These are phyloP conservation scores for Lagenidium sp. DNA, from an alignment of 352 stramenopile species.

Conservation along the genomic window DNA sequence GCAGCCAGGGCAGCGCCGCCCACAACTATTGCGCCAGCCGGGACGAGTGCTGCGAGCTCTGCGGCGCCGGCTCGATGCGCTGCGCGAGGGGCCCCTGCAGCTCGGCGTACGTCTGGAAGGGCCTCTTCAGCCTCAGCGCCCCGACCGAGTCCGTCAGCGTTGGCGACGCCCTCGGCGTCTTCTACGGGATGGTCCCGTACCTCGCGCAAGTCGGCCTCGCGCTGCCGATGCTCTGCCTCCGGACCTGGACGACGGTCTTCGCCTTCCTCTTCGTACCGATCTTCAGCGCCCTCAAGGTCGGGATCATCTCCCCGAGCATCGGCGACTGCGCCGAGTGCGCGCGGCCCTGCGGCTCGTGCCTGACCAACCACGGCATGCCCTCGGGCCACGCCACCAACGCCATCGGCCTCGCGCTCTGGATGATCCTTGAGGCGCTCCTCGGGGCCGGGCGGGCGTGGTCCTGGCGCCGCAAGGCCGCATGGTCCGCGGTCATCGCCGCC, in stretches of 20 bases:
- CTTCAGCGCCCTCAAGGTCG: conserved; percentile 29
- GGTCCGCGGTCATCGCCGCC: conserved; percentile 7
- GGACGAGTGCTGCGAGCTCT: conserved; percentile 35
- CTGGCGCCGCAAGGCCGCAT: no score
- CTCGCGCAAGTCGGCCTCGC: conserved; percentile 26
- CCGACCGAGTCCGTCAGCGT: conserved; percentile 23
- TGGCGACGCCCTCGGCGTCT: conserved; percentile 39
- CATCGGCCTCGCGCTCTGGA: conserved; percentile 37
- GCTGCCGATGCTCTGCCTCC: conserved; percentile 27
- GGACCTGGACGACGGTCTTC: conserved; percentile 37
- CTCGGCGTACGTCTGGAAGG: conserved; percentile 24
- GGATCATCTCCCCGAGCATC: conserved; percentile 25
- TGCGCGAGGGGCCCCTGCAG: conserved; percentile 44
- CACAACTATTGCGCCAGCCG: background rate
- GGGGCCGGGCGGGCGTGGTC: conserved; percentile 20
- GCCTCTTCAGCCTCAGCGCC: conserved; percentile 43
- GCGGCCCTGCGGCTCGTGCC: conserved; percentile 36
- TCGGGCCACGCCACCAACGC: conserved; percentile 44
- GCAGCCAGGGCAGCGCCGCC: background rate
- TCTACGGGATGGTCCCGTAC: conserved; percentile 53
- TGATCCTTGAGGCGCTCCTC: conserved; percentile 31
- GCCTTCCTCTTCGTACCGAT: conserved; percentile 42
- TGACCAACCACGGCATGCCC: conserved; percentile 36
- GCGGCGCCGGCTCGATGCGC: conserved; percentile 30
- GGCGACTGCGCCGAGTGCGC: conserved; percentile 35